These are phyloP conservation scores for Decorospora gaudefroyi DNA, from an alignment of 2,329 filamentous ascomycete genomes.

Conservation along the genomic window DNA sequence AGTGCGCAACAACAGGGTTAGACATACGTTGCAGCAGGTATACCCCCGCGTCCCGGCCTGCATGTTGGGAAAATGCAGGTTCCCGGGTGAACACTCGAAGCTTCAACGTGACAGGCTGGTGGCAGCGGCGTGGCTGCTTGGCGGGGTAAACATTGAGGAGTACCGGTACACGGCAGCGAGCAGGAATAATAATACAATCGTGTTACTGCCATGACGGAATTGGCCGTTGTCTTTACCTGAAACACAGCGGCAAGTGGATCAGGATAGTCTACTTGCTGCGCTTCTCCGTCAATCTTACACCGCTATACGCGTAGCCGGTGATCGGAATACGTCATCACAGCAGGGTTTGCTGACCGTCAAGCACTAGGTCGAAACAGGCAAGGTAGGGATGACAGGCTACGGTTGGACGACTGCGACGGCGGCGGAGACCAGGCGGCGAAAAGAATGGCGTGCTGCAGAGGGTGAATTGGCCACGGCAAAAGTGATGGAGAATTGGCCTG, in stretches of 20 bases:
- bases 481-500: conserved; percentile 21
- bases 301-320: conserved; percentile 1
- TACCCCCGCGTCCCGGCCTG: conserved; percentile 7
- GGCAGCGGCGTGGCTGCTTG: conserved; percentile 6
- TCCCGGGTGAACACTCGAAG: conserved; percentile 15
- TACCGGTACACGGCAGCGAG: neutral
- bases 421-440: conserved; percentile 18
- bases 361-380: conserved; percentile 3
- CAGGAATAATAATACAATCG: conserved; percentile 2
- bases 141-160: conserved; percentile 9
- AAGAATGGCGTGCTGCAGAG: conserved; percentile 5
- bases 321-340: conserved; percentile 11
- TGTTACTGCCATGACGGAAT: neutral
- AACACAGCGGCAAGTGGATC: conserved; percentile 4
- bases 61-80: conserved; percentile 12
- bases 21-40: conserved; percentile 14
- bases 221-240: conserved; percentile 6
- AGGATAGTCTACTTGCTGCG: neutral
- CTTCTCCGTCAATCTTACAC: conserved; percentile 1
- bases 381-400: conserved; percentile 11
- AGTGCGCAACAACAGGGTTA: conserved; percentile 13
- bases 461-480: conserved; percentile 21
- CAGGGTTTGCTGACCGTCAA: neutral
- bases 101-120: conserved; percentile 12
- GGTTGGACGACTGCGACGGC: conserved; percentile 24